Base-by-base conservation (phyloP, 1,139 yeast genomes). In the Dujonia santamariae region DNA sequence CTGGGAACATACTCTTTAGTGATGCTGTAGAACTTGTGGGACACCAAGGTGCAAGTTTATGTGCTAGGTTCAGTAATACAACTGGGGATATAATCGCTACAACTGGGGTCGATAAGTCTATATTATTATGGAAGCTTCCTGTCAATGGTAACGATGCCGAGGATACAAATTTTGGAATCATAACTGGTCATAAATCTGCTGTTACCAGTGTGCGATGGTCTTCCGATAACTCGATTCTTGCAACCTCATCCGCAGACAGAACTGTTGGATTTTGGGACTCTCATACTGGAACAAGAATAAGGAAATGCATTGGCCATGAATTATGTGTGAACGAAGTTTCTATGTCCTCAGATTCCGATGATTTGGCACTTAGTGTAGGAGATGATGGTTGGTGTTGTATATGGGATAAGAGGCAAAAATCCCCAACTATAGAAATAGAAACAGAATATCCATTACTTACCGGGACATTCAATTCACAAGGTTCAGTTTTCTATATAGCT, bases 361-460 rank as follows among this genome's bases (percentile, higher is more conserved):
- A 37, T 44, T 20, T 39, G 48, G 49, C 18, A 51, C 63, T 71
- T 3, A 70, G 82, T 20, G 87, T 76, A 3, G 68, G 80, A 13
- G 95, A 85, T 47, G 88, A 81, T 47, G 88, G 90, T 0, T 41
- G 55, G 4, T 62, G 74, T 1, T 61, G 63, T 7, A 33, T 78
- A 2, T 85, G 92, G 92, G 95, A 85, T 45, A 62, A 65, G 15
- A 59, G 87, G 37, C 66, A 72, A 11, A 80, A 75, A 46, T 44
- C 45, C 2, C 63, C 73, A 1, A 59, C 71, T 0, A 47, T 48
- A 3, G 50, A 44, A 16, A 56, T 78, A 31, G 50, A 58, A 12
- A 66, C 80, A 0, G 67, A 66, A 2, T 81, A 63, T 46, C 92
- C 95, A 0, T 46, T 85, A 2, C 54, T 84, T 13, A 63, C 85